These are phyloP conservation scores for Trichoderma lentiforme DNA, from an alignment of 2,329 filamentous ascomycete genomes.

Conservation along the genomic window DNA sequence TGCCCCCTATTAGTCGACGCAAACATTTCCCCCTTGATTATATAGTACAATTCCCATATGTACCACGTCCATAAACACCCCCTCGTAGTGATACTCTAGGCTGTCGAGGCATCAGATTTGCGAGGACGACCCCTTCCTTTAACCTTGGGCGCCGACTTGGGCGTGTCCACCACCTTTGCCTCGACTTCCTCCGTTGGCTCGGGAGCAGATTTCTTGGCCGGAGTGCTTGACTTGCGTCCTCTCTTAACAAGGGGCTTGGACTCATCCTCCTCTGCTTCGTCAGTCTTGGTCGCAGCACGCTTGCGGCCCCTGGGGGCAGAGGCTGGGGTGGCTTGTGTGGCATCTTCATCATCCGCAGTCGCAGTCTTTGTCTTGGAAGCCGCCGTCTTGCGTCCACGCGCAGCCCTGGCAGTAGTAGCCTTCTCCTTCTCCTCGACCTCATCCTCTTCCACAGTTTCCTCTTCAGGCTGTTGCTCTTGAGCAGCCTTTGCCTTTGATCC, in stretches of 20 bases:
- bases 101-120: constrained; percentile 19
- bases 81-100: background rate
- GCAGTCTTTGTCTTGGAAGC: constrained; percentile 18
- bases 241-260: constrained; percentile 30
- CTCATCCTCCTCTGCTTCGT: constrained; percentile 21
- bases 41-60: background rate
- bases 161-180: constrained; percentile 1
- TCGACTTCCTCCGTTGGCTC: background rate
- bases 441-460: constrained; percentile 21
- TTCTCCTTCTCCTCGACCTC: constrained; percentile 23
- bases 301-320: constrained; percentile 19
- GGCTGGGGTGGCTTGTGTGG: constrained; percentile 11
- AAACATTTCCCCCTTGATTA: background rate
- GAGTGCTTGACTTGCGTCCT: constrained; percentile 19
- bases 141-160: background rate
- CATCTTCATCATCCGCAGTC: constrained; percentile 19
- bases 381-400: background rate
- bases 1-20: background rate
- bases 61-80: too few species aligned
- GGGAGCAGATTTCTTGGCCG: constrained; percentile 5
- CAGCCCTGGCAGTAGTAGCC: constrained; percentile 12
- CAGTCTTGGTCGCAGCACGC: constrained; percentile 17
- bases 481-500: constrained; percentile 14
- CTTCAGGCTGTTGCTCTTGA: background rate
- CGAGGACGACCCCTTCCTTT: constrained; percentile 25